A percentile compares a stretch with the other conserved stretches of the same genome.
Evolutionary conservation across 495 filamentous ascomycete species (phyloP).

Genomic region (Ramalina intermedia): DNA sequence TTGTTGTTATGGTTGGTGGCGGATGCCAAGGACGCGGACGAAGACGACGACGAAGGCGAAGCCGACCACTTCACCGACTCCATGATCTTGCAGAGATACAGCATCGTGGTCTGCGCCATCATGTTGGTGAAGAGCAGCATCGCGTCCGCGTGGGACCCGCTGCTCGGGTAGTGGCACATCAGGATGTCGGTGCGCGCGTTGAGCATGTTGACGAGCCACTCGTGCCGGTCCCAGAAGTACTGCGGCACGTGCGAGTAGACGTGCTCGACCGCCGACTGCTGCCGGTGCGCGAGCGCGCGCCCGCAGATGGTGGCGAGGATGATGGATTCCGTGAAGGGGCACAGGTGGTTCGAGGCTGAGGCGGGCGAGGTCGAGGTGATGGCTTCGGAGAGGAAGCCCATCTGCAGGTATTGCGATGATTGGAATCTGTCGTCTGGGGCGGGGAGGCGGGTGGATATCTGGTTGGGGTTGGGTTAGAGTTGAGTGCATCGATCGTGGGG

Average conservation of each 20-base stretch:
- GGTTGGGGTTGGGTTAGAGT: not conserved
- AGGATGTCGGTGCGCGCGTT: no score
- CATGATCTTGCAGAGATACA: no score
- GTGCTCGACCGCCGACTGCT: no score
- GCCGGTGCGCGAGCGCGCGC: constrained; percentile 29
- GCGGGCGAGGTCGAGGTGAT: constrained; percentile 12
- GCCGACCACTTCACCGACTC: no score
- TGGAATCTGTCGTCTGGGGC: constrained; percentile 37
- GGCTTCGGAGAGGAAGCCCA: constrained; percentile 29
- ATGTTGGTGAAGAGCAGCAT: not conserved
- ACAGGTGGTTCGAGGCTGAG: constrained; percentile 14
- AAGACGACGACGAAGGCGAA: no score
- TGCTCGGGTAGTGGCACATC: no score
- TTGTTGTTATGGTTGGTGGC: no score
- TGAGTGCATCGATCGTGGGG: not conserved
- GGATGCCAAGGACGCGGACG: no score
- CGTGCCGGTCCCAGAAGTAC: no score
- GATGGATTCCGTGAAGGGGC: constrained; percentile 33
- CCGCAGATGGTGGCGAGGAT: constrained; percentile 34
- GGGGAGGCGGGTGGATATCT: constrained; percentile 28
- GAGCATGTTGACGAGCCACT: no score
- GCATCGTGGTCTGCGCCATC: no score
- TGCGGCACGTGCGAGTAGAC: no score
- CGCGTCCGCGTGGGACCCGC: constrained; percentile 15
- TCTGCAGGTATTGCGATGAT: constrained; percentile 28